phyloP scores from a whole-genome alignment of 1,139 yeast species.

The Kodamaea suecica region DNA sequence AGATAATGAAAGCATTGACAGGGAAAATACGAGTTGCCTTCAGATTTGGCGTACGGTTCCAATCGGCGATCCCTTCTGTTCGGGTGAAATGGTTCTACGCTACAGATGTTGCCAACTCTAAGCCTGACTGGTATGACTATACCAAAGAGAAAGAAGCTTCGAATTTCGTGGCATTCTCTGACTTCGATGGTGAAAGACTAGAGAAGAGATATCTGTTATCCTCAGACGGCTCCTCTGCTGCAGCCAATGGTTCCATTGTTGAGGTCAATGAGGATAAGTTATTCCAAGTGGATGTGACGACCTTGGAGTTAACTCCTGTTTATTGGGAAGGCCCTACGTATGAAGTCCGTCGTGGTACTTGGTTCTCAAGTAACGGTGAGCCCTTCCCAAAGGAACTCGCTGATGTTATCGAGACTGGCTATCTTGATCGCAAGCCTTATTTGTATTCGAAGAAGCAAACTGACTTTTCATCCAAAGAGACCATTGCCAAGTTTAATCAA shows the following conservation, averaged over 20 bases:
- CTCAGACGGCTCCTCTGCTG: background rate
- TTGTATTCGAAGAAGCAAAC: conserved; percentile 13
- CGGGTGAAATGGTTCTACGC: conserved; percentile 71
- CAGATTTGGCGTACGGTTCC: background rate
- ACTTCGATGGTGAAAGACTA: conserved; percentile 56
- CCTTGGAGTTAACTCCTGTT: conserved; percentile 58
- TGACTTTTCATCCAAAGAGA: conserved; percentile 14
- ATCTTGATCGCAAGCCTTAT: conserved; percentile 33
- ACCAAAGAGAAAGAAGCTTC: conserved; percentile 47
- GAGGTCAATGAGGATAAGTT: conserved; percentile 77
- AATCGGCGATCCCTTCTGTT: conserved; percentile 3
- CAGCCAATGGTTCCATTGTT: conserved; percentile 1
- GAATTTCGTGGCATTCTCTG: conserved; percentile 69
- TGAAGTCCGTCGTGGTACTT: conserved; percentile 79
- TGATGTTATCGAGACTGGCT: conserved; percentile 58
- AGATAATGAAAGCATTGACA: too few relatives aligned
- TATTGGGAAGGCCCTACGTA: conserved; percentile 91
- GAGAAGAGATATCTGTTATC: conserved; percentile 45
- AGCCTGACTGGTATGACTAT: conserved; percentile 60
- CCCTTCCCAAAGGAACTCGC: conserved; percentile 59
- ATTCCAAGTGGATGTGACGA: conserved; percentile 63
- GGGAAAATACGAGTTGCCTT: background rate
- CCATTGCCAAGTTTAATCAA: conserved; percentile 22
- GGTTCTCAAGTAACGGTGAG: conserved; percentile 65
- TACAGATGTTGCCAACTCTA: conserved; percentile 67